A percentile compares a stretch with the other conserved stretches of the same genome.
phyloP scores from a whole-genome alignment of 2,329 filamentous ascomycete genomes.

The Beauveria medogensis region DNA sequence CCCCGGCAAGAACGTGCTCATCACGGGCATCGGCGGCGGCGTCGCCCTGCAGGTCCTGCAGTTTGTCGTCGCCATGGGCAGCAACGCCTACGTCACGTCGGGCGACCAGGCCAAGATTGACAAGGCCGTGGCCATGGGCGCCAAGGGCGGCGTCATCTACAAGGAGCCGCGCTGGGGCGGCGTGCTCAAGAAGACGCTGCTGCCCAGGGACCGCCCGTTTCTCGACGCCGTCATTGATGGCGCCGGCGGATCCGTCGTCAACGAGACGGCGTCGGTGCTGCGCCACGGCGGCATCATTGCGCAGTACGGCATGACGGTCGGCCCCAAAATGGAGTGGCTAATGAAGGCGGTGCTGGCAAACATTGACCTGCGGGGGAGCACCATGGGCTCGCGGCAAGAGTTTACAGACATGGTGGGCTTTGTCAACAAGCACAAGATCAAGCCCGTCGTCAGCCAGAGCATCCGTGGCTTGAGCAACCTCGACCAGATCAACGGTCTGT shows the following conservation, averaged over 20 bases:
- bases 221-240: slow-evolving; percentile 86
- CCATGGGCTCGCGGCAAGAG: slow-evolving; percentile 86
- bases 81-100: slow-evolving; percentile 75
- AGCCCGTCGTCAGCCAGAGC: slow-evolving; percentile 67
- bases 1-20: slow-evolving; percentile 63
- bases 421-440: slow-evolving; percentile 63
- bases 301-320: slow-evolving; percentile 84
- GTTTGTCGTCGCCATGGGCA: slow-evolving; percentile 68
- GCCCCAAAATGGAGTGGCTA: slow-evolving; percentile 76
- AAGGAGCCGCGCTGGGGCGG: slow-evolving; percentile 74
- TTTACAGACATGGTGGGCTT: slow-evolving; percentile 88
- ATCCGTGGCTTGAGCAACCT: slow-evolving; percentile 68
- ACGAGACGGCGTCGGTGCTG: slow-evolving; percentile 57
- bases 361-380: slow-evolving; percentile 75
- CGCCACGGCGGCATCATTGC: slow-evolving; percentile 79
- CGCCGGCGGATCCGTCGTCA: slow-evolving; percentile 78
- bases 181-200: slow-evolving; percentile 48
- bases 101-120: slow-evolving; percentile 68
- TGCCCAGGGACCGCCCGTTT: slow-evolving; percentile 58
- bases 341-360: slow-evolving; percentile 84
- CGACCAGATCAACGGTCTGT: slow-evolving; percentile 71
- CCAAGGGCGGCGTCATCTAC: slow-evolving; percentile 75
- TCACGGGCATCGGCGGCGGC: slow-evolving; percentile 90
- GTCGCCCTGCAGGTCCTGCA: slow-evolving; percentile 76
- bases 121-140: slow-evolving; percentile 64